Conservation (phyloP, 2,329 filamentous ascomycete genomes). For the Diaporthe sp. region DNA sequence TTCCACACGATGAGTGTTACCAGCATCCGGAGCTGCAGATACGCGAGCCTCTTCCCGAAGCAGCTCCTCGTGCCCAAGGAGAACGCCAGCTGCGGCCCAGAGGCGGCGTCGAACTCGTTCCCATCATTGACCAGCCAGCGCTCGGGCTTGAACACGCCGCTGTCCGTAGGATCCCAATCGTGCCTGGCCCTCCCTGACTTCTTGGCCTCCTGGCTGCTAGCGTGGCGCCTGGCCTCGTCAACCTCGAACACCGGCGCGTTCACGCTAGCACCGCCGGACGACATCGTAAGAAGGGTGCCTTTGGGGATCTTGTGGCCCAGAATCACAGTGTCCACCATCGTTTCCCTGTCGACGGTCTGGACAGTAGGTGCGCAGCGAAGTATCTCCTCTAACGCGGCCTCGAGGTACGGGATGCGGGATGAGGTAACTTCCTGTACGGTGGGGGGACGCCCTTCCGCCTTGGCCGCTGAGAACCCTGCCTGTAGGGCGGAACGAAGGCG, state of each 20-base stretch:
- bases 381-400: constrained; percentile 60
- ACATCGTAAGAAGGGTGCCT: constrained; percentile 58
- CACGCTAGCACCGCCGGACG: constrained; percentile 49
- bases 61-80: constrained; percentile 46
- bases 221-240: background rate
- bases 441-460: constrained; percentile 50
- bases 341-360: constrained; percentile 59
- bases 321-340: constrained; percentile 54
- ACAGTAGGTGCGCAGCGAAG: constrained; percentile 61
- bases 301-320: constrained; percentile 56
- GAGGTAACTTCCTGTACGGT: constrained; percentile 47
- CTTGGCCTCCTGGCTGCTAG: background rate
- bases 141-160: background rate
- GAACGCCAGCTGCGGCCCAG: constrained; percentile 47
- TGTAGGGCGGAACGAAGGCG: constrained; percentile 57
- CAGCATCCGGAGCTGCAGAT: constrained; percentile 47
- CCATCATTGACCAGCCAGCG: background rate
- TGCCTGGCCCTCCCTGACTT: background rate
- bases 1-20: constrained; percentile 47
- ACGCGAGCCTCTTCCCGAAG: constrained; percentile 47
- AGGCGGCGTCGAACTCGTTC: constrained; percentile 42
- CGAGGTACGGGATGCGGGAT: constrained; percentile 59
- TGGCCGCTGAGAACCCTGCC: constrained; percentile 53
- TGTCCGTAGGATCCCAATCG: background rate
- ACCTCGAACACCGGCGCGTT: background rate